Base-by-base conservation (phyloP, 1,284 basidiomycete species). In the Leccinum pachyderme region DNA sequence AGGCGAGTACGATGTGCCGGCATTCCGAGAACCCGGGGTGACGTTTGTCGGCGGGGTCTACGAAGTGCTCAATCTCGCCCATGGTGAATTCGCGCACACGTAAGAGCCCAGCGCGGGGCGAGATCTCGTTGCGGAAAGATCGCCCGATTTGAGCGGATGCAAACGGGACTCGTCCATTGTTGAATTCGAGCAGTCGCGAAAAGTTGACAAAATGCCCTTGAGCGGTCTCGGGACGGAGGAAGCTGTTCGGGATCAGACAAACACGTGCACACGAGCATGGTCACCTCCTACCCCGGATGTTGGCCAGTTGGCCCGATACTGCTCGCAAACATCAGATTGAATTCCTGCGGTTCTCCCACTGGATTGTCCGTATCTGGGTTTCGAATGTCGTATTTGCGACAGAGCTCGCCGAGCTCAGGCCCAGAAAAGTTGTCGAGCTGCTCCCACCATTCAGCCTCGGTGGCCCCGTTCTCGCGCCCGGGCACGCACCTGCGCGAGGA, bases 121-220 rank as follows among this genome's bases (percentile, higher is more conserved):
- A 95, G 67, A 99, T 99, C 73, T 99, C 97, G 73, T 99, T 99
- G 59, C 97, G 86, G 86, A 99, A 99, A 31, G 91, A 87, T 61
- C 92, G 88, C 53, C 97, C 97, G 64, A 99, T 93, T 74, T 98
- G 95, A 2, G 97, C 97, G 53, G 93, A 96, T 12, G 96, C 97
- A 70, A 99, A 99, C 3, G 96, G 96, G 25, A 99, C 79, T 39
- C 90, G 87, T 35, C 93, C 93, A 72, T 98, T 97, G 81, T 99
- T 99, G 81, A 97, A 99, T 55, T 98, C 96, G 61, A 98, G 88
- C 33, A 99, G 81, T 44, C 96, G 89, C 62, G 88, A 87, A 79
- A 99, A 99, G 83, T 99, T 99, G 72, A 98, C 86, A 81, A 99
- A 99, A 75, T 99, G 96, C 55, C 97, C 95, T 73, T 99, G 97